Percentiles rank a stretch among this genome's conserved stretches.
Evolutionary conservation across 2,329 filamentous ascomycete species (phyloP).

Genomic region (Xylaria sp.): DNA sequence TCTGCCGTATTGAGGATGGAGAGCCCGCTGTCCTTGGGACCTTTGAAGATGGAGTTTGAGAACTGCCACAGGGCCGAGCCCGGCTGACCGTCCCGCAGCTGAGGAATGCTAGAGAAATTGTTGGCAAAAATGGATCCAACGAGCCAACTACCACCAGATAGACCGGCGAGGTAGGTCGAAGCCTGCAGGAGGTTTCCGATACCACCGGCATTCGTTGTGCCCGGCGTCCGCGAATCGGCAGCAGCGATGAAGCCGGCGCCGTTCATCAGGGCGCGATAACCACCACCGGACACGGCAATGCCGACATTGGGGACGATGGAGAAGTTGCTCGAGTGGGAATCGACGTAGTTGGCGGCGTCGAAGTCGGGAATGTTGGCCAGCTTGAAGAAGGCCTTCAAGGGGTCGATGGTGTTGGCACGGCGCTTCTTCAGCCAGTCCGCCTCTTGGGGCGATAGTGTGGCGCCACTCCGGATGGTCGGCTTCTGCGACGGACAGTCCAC

Average conservation of each 20-base stretch:
- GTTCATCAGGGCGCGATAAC: constrained; percentile 76
- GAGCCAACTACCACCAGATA: constrained; percentile 81
- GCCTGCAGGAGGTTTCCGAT: constrained; percentile 75
- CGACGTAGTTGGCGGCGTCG: constrained; percentile 68
- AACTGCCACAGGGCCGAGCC: constrained; percentile 52
- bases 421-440: constrained; percentile 77
- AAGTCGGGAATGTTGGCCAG: constrained; percentile 81
- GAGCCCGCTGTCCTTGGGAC: constrained; percentile 45
- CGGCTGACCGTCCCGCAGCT: constrained; percentile 46
- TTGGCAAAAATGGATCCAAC: constrained; percentile 78
- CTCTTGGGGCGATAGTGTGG: constrained; percentile 73
- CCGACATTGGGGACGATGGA: constrained; percentile 61
- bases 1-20: constrained; percentile 45
- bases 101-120: constrained; percentile 74
- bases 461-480: constrained; percentile 74
- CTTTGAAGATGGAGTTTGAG: constrained; percentile 51
- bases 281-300: constrained; percentile 76
- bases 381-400: constrained; percentile 78
- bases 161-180: constrained; percentile 75
- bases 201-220: constrained; percentile 67
- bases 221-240: constrained; percentile 71
- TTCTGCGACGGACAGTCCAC: constrained; percentile 76
- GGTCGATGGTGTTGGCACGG: constrained; percentile 75
- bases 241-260: constrained; percentile 75
- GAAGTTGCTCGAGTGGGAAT: constrained; percentile 72